Conservation (phyloP, 176 grass and related monocot species). For the Carex kokanica region DNA sequence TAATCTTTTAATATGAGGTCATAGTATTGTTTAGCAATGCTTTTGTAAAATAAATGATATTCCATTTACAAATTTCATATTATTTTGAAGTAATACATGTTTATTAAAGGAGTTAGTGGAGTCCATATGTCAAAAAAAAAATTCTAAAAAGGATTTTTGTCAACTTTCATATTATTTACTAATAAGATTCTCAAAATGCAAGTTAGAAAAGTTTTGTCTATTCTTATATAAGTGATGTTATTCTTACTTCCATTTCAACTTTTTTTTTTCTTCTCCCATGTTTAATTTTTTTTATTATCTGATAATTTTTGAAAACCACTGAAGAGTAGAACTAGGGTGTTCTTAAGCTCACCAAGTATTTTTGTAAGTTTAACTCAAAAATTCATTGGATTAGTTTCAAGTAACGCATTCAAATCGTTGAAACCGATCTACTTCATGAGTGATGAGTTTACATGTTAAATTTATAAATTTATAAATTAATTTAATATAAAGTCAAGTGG, state of each 20-base stretch:
- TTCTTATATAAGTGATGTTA: not conserved
- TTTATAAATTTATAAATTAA: too few relatives aligned
- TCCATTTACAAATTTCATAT: not conserved
- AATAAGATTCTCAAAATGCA: not conserved
- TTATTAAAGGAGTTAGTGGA: not conserved
- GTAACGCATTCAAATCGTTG: too few relatives aligned
- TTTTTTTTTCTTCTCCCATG: not conserved
- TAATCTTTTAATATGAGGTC: not conserved
- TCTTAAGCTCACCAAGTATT: too few relatives aligned
- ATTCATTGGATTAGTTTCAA: too few relatives aligned
- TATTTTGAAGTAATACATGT: not conserved
- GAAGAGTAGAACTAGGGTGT: too few relatives aligned
- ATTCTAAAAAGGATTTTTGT: not conserved
- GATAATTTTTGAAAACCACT: not conserved
- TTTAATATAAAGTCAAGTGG: too few relatives aligned
- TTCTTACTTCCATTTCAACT: not conserved
- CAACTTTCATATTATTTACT: too few relatives aligned
- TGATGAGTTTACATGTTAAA: too few relatives aligned
- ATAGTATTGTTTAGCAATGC: not conserved
- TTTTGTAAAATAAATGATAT: not conserved
- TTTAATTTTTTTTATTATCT: not conserved
- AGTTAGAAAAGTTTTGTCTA: not conserved
- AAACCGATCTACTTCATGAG: too few relatives aligned
- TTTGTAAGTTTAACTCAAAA: too few relatives aligned
- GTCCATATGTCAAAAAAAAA: not conserved